Evolutionary conservation across 1,139 yeast genomes (phyloP), one percentile per base, ranked within the genome.

Genomic region (Suhomyces atakaporum): DNA sequence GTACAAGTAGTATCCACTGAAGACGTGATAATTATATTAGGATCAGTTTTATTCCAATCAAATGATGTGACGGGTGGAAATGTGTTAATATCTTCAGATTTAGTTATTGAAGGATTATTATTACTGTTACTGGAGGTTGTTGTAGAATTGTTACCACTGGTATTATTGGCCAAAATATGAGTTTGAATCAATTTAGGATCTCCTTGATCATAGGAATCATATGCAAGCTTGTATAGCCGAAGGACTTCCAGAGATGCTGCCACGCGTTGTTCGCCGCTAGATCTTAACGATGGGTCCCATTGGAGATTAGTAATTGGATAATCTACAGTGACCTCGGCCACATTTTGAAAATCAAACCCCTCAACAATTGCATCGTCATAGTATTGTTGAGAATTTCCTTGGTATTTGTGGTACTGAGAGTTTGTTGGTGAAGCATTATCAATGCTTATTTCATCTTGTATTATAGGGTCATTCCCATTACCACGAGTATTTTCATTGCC

Each of bases 1-100:
- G 97, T 90, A 62, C 98, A 92, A 1, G 98, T 92, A 1, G 98
- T 92, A 61, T 92, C 98, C 8, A 92, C 88, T 20, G 94, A 82
- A 43, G 94, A 80, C 1, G 97, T 88, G 30, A 92, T 85, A 16
- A 89, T 75, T 26, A 82, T 63, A 38, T 78, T 76, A 6, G 88
- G 77, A 51, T 87, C 92, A 3, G 74, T 68, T 31, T 72, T 64
- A 63, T 86, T 89, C 97, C 98, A 92, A 60, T 92, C 97, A 55
- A 92, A 88, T 4, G 95, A 83, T 0, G 97, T 90, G 34, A 92
- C 76, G 2, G 96, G 96, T 1, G 95, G 92, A 35, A 77, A 66
- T 12, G 75, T 77, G 55, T 71, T 73, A 43, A 73, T 57, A 42
- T 69, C 70, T 21, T 66, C 61, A 3, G 44, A 36, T 25, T 22